Base-by-base conservation (phyloP, 2,329 filamentous ascomycete species). In the Calonectria crousiana region DNA sequence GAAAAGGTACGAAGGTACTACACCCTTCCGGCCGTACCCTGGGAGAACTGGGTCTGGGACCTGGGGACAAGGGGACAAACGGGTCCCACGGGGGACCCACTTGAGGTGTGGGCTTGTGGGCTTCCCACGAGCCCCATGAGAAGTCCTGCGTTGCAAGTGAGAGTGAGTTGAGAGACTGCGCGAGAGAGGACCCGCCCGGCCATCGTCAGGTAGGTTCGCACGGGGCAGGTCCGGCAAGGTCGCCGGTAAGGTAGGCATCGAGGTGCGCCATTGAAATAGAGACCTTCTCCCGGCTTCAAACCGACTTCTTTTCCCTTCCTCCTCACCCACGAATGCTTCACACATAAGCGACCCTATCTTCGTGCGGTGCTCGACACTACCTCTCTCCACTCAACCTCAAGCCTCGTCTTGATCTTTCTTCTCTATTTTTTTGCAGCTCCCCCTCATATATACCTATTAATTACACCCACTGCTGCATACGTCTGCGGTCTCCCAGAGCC, bases 251-350 rank as follows among this genome's bases (percentile, higher is more conserved):
- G 75, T 74, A 73, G 72, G 72, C 72, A 72, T 65, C 75, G 72
- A 77, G 47, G 67, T 69, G 75, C 49, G 72, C 77, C 81, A 85
- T 85, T 84, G 83, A 86, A 85, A 86, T 84, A 85, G 79, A 82
- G 81, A 79, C 82, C 82, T 82, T 83, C 83, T 77, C 84, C 84
- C 80, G 51, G 74, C 79, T 79, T 76, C 67, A 77, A 73, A 78
- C 74, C 72, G 75, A 78, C 79, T 81, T 82, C 81, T 82, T 82
- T 83, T 83, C 80, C 78, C 82, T 82, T 82, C 78, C 79, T 81
- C 84, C 80, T 85, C 85, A 89, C 87, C 87, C 87, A 88, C 87
- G 87, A 87, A 88, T 88, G 87, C 82, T 85, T 85, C 83, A 81
- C 81, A 83, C 84, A 83, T 83, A 85, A 84, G 84, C 83, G 81